Base-by-base conservation (phyloP, 169 alveolate genomes). In the Besnoitia besnoiti region DNA sequence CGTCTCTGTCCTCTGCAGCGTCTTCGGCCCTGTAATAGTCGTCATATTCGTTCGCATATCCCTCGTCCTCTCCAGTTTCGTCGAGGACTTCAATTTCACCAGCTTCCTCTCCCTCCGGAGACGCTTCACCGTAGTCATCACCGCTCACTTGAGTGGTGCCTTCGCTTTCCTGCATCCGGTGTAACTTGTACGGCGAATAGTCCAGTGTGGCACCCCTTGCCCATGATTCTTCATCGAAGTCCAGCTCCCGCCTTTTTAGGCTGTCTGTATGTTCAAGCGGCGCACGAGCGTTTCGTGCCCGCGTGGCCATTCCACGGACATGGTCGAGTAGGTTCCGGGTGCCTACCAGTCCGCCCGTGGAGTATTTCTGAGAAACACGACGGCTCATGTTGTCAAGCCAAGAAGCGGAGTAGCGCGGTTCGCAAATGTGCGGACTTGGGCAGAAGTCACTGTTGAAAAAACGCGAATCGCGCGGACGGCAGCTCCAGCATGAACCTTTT, bases 211-310 rank as follows among this genome's bases (percentile, higher is more conserved):
- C 4, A 50, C 61, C 77, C 59, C 93, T 77, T 5, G 93, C 93
- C 93, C 93, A 89, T 7, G 79, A 80, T 0, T 89, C 93, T 55
- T 89, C 93, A 14, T 82, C 87, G 39, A 75, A 89, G 27, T 50
- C n/a, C 16, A 89, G 73, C 2, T 75, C 93, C 62, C 82, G 76
- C 77, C 93, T 37, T 80, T 89, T 89, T 51, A 77, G 35, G 87
- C 87, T 77, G 59, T 77, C 87, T 7, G n/a, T 37, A 55, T 67
- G 80, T 21, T 67, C 46, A 7, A 67, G 80, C 14, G 10, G 59
- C 61, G 59, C 37, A 37, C 19, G 39, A 1, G 82, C 82, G n/a
- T 2, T 8, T 30, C 82, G 39, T n/a, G 82, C 40, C 46, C 82
- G 67, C 14, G 67, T n/a, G 16, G 82, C 44, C 67, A 55, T n/a